Base-by-base conservation (phyloP, 768 basidiomycete genomes). In the Hygrophoropsis aurantiaca region DNA sequence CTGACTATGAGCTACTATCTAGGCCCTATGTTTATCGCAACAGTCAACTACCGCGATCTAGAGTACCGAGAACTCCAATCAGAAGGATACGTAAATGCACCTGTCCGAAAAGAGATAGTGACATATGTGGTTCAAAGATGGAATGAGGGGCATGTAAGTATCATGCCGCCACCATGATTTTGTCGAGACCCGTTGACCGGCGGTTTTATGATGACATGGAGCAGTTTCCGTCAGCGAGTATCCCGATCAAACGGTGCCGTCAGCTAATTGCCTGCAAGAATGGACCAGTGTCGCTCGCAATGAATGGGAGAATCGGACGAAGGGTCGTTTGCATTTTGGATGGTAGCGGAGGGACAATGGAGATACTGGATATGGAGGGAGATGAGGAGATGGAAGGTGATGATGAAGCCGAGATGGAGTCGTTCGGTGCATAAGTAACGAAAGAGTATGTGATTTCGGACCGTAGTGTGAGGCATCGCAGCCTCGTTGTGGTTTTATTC, bases 281-380 rank as follows among this genome's bases (percentile, higher is more conserved):
- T 55, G 83, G 81, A 50, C 66, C 65, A 21, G 78, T 82, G 47
- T 76, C 74, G 43, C 66, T 90, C 57, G 81, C 85, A 43, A 74
- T 89, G 61, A 92, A 92, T 61, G 89, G 90, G 53, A 73, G 84
- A 62, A 71, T 66, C 8, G 86, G 87, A 46, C 82, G 89, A 58
- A 73, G 86, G 58, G 82, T 90, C 42, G 87, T 81, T 5, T 88
- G 89, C 63, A 77, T 90, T 46, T 64, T 90, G 61, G 87, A 87
- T 62, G 68, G 65, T 48, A 72, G 73, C 44, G 88, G 87, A 53
- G 74, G 70, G 52, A 70, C 67, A 48, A 60, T 91, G 75, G 86
- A 91, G 69, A 74, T 84, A 37, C 71, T 90, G 57, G 89, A 91
- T 73, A 72, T 91, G 69, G 89, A 88, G 71, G 84, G 76, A 46